Evolutionary conservation across 1,139 yeast genomes (phyloP), one percentile per base, ranked within the genome.

Genomic region (Blastobotrys malaysiensis): DNA sequence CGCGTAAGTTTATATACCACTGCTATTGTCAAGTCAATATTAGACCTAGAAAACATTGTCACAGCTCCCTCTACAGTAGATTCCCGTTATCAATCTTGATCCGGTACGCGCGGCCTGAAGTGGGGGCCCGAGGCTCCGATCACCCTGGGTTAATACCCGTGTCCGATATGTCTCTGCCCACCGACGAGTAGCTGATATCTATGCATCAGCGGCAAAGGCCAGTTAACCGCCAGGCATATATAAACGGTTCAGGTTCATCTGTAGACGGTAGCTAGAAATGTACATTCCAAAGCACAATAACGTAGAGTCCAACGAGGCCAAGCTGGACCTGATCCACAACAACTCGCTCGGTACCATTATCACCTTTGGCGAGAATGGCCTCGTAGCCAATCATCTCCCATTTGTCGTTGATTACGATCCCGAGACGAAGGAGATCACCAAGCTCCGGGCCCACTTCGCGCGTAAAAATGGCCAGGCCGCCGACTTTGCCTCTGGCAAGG

Each of bases 381-480:
- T 63, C 9, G 61, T 61, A 14, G 84, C 85, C 14, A 82, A 81
- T 59, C 88, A 83, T 61, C 64, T 83, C 44, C 89, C 89, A 1
- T 83, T 83, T 60, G 68, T 74, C 44, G 64, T 79, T 27, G 69
- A 73, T 21, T 68, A 63, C 5, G 75, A 73, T 36, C n/a, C n/a
- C n/a, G 66, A 69, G n/a, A 69, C 64, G 6, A 68, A 71, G 5
- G 73, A 74, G 56, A 68, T 69, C 49, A 68, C 66, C 46, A 49
- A 52, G 14, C 71, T 84, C 22, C 73, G 77, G 24, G 86, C 85
- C 0, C 90, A 84, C 64, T 64, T 84, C 31, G 82, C 88, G 21
- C 75, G 73, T 57, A 71, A 67, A 14, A 83, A 84, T 65, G 83
- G 75, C 49, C 88, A 83, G 58, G 63, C 77, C 21, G 76, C 79